Evolutionary conservation across 768 basidiomycete genomes (phyloP).

Genomic region (Amanita molliuscula): DNA sequence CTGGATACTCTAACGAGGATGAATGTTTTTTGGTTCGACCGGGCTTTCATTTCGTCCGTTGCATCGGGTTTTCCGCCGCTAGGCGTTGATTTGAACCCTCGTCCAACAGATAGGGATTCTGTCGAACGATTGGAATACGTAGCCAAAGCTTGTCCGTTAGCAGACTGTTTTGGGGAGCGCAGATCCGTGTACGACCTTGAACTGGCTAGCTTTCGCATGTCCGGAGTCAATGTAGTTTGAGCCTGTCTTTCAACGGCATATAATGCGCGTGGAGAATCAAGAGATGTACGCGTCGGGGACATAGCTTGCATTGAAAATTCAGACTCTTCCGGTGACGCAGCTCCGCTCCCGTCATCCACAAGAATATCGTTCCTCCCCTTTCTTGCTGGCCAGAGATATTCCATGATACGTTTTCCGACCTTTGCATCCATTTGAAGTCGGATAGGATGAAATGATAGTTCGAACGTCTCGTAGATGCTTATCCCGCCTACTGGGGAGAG

Average conservation of each 20-base stretch:
- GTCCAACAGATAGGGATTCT: background rate
- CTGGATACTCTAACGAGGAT: constrained; percentile 69
- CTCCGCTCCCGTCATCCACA: constrained; percentile 12
- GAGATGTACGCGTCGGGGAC: constrained; percentile 27
- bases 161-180: constrained; percentile 18
- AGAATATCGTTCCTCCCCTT: constrained; percentile 25
- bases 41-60: constrained; percentile 72
- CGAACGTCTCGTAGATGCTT: constrained; percentile 75
- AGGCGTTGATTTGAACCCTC: background rate
- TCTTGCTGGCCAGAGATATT: constrained; percentile 78
- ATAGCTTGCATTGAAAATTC: constrained; percentile 8
- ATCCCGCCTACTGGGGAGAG: constrained; percentile 93
- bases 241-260: constrained; percentile 10
- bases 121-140: constrained; percentile 13
- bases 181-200: constrained; percentile 69
- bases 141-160: background rate
- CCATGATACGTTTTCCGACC: constrained; percentile 73
- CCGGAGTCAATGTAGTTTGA: constrained; percentile 21
- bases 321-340: constrained; percentile 1
- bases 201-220: constrained; percentile 40
- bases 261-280: constrained; percentile 38
- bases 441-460: constrained; percentile 76
- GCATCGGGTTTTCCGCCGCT: constrained; percentile 35
- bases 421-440: constrained; percentile 79
- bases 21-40: constrained; percentile 79